Percentiles rank a stretch among this genome's conserved stretches.
phyloP scores from a whole-genome alignment of 768 basidiomycete species.

The Scleroderma citrinum region DNA sequence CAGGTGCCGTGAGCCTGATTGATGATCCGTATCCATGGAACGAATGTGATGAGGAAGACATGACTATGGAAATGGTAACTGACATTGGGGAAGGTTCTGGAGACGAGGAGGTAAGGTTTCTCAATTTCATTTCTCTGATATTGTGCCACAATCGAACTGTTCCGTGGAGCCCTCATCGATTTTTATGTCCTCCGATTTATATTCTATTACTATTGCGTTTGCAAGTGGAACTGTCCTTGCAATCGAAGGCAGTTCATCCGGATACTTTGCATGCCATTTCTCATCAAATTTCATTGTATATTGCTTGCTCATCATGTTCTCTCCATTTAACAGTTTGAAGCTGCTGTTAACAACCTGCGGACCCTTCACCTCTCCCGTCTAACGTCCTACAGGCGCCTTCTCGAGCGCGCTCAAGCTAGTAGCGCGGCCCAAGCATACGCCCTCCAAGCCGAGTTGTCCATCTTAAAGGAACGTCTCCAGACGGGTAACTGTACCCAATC shows the following conservation, averaged over 20 bases:
- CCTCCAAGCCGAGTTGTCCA: slow-evolving; percentile 71
- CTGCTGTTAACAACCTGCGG: slow-evolving; percentile 35
- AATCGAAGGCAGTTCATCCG: too few species aligned
- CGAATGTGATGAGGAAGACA: slow-evolving; percentile 47
- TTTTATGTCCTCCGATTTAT: too few species aligned
- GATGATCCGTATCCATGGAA: slow-evolving; percentile 20
- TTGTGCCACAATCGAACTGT: neutral
- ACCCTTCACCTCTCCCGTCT: slow-evolving; percentile 49
- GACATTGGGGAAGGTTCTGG: slow-evolving; percentile 50
- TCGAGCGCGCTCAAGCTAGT: slow-evolving; percentile 75
- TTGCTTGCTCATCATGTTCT: slow-evolving; percentile 4
- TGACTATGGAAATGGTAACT: slow-evolving; percentile 70
- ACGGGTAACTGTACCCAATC: slow-evolving; percentile 8
- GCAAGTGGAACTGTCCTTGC: too few species aligned
- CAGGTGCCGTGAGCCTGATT: slow-evolving; percentile 16
- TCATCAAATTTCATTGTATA: too few species aligned
- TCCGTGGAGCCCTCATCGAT: too few species aligned
- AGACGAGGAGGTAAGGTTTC: slow-evolving; percentile 58
- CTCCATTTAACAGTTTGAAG: slow-evolving; percentile 37
- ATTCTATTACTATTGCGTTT: too few species aligned
- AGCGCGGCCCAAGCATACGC: slow-evolving; percentile 81
- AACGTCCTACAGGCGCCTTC: slow-evolving; percentile 68
- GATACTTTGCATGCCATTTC: too few species aligned
- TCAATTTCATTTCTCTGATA: neutral
- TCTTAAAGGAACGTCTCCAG: slow-evolving; percentile 47